Percentiles rank a stretch among this genome's conserved stretches.
Evolutionary conservation across 2,329 filamentous ascomycete genomes (phyloP).

Genomic region (Sphaerulina populicola): DNA sequence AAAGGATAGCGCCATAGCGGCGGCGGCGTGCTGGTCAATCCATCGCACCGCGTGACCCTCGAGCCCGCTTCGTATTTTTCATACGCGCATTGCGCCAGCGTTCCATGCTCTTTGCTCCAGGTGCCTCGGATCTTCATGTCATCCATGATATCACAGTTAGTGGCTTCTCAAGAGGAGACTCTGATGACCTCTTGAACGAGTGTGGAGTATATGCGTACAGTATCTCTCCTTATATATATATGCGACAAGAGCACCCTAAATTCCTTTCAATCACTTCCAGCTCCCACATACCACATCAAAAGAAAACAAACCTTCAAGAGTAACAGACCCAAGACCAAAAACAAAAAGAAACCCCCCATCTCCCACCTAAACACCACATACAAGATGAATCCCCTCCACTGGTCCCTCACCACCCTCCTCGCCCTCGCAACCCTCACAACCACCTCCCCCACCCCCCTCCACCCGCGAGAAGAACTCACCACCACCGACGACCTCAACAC

Average conservation of each 20-base stretch:
- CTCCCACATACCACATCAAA: not conserved
- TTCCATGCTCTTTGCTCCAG: too few species aligned
- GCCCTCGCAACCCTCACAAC: not conserved
- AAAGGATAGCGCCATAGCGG: too few species aligned
- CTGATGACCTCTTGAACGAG: too few species aligned
- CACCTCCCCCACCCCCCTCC: not conserved
- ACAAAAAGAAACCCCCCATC: not conserved
- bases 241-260: too few species aligned
- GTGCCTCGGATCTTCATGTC: too few species aligned
- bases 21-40: not conserved
- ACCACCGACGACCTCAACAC: constrained; percentile 1
- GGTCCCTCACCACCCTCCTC: not conserved
- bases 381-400: not conserved
- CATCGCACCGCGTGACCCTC: not conserved
- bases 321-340: not conserved
- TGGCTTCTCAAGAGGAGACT: too few species aligned
- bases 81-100: too few species aligned
- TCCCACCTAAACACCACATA: not conserved
- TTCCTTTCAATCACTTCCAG: too few species aligned
- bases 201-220: too few species aligned
- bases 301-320: not conserved
- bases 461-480: not conserved
- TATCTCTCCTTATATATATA: too few species aligned
- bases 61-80: too few species aligned
- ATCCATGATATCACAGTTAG: too few species aligned